Evolutionary conservation across 192 early-diverging fungal species (phyloP).

Genomic region (Thamnidium elegans): DNA sequence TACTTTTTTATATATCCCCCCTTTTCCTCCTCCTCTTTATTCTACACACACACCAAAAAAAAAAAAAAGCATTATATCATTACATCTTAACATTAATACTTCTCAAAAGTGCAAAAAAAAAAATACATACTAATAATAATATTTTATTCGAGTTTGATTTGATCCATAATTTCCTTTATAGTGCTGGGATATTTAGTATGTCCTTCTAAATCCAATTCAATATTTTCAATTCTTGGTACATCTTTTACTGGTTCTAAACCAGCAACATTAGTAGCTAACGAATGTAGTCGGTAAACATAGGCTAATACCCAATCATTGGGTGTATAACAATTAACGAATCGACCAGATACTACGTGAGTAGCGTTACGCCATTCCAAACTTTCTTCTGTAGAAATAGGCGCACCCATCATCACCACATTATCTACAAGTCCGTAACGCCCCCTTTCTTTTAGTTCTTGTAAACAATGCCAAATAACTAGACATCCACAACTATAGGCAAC

Average conservation of each 20-base stretch:
- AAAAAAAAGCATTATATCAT: too few species aligned
- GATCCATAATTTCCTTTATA: slow-evolving; percentile 17
- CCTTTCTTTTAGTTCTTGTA: slow-evolving; percentile 46
- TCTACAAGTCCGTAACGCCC: slow-evolving; percentile 45
- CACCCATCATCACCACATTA: slow-evolving; percentile 53
- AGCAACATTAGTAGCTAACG: slow-evolving; percentile 45
- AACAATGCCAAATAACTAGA: slow-evolving; percentile 55
- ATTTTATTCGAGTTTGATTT: slow-evolving; percentile 20
- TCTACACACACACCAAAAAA: too few species aligned
- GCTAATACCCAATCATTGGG: slow-evolving; percentile 50
- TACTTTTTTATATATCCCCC: too few species aligned
- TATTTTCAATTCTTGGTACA: slow-evolving; percentile 44
- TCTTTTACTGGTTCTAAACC: slow-evolving; percentile 40
- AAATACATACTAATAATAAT: not conserved
- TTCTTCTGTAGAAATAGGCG: slow-evolving; percentile 45
- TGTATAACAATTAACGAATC: slow-evolving; percentile 55
- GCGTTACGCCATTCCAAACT: slow-evolving; percentile 40
- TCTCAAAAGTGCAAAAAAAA: too few species aligned
- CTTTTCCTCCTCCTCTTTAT: too few species aligned
- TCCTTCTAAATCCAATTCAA: slow-evolving; percentile 46
- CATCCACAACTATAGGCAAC: slow-evolving; percentile 56
- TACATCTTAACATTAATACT: too few species aligned
- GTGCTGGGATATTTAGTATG: slow-evolving; percentile 45
- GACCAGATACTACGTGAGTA: slow-evolving; percentile 40
- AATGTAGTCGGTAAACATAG: slow-evolving; percentile 50